Evolutionary conservation across 805 yeast genomes (phyloP).

Genomic region (Kodamaea hsintzibuensis): DNA sequence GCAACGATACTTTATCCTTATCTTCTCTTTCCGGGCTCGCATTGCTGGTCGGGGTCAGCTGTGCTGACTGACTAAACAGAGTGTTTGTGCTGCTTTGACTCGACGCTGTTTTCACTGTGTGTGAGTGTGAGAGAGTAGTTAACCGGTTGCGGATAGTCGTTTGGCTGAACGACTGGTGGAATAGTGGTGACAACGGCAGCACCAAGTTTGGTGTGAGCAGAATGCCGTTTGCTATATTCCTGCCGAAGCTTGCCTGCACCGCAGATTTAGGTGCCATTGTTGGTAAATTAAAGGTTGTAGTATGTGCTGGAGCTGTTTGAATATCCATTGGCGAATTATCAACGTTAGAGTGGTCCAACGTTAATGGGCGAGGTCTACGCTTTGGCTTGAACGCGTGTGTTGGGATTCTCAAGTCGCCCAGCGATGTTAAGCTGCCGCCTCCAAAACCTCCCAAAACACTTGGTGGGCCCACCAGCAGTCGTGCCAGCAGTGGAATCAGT

Average conservation of each 20-base stretch:
- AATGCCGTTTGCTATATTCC: background rate
- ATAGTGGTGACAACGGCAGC: constrained; percentile 42
- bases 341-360: constrained; percentile 34
- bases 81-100: background rate
- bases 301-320: constrained; percentile 17
- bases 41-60: background rate
- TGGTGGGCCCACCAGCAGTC: constrained; percentile 1
- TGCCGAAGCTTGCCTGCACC: constrained; percentile 1
- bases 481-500: constrained; percentile 2
- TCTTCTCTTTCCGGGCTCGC: background rate
- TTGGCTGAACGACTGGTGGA: constrained; percentile 38
- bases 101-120: background rate
- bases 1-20: constrained; percentile 1
- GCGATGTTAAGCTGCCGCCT: background rate
- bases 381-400: constrained; percentile 35
- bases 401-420: constrained; percentile 20
- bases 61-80: background rate
- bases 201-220: constrained; percentile 32
- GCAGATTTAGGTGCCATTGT: constrained; percentile 3
- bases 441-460: background rate
- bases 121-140: background rate
- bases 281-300: constrained; percentile 14
- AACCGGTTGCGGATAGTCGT: constrained; percentile 11
- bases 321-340: constrained; percentile 13
- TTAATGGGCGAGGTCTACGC: constrained; percentile 40